A percentile compares a stretch with the other conserved stretches of the same genome.
Evolutionary conservation across 495 filamentous ascomycete species (phyloP).

Genomic region (Lasiosphaeria ovina): DNA sequence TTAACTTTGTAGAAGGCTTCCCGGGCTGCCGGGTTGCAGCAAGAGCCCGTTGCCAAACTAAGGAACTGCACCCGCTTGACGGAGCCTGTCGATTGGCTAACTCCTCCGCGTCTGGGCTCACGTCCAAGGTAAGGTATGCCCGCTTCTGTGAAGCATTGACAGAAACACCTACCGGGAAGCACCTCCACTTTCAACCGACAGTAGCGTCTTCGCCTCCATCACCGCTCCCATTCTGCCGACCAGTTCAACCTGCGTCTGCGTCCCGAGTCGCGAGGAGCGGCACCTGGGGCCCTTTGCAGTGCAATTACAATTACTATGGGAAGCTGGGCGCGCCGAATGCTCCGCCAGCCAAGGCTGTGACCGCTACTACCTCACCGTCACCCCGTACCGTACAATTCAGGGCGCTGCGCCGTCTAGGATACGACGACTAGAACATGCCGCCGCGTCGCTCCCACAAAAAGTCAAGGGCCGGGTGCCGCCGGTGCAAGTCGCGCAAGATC

Average conservation of each 20-base stretch:
- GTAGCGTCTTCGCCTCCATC: not conserved
- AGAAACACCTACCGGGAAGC: too few relatives aligned
- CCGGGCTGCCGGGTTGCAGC: too few relatives aligned
- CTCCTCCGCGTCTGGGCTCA: too few relatives aligned
- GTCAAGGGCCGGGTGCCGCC: constrained; percentile 57
- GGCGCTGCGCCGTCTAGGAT: not conserved
- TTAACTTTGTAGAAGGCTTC: too few relatives aligned
- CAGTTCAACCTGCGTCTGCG: too few relatives aligned
- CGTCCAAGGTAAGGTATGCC: too few relatives aligned
- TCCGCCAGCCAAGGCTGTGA: constrained; percentile 25
- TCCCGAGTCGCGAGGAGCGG: not conserved
- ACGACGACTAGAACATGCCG: constrained; percentile 38
- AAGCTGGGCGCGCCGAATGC: constrained; percentile 9
- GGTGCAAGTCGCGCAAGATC: constrained; percentile 62
- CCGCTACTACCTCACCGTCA: not conserved
- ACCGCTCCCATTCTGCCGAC: too few relatives aligned
- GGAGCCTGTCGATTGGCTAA: too few relatives aligned
- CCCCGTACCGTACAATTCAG: not conserved
- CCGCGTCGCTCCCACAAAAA: constrained; percentile 63
- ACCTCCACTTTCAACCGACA: not conserved
- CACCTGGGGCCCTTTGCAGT: not conserved
- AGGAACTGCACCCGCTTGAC: too few relatives aligned
- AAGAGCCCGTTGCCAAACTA: too few relatives aligned
- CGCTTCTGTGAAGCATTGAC: too few relatives aligned
- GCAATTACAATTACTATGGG: constrained; percentile 12